These are phyloP conservation scores for Cercophora sp. DNA, from an alignment of 495 filamentous ascomycete genomes.

Conservation along the genomic window DNA sequence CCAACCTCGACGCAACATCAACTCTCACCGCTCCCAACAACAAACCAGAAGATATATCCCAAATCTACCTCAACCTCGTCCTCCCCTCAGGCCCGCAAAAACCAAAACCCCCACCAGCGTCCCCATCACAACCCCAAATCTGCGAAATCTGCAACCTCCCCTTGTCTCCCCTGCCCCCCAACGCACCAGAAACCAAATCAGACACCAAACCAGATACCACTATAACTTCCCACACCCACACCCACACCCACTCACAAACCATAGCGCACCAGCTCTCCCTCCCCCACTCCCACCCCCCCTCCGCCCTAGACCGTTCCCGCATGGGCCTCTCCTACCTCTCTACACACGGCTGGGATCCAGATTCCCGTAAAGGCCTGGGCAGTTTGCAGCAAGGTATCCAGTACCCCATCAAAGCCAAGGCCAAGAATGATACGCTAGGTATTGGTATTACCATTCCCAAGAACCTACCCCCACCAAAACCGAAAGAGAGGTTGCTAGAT, in stretches of 20 bases:
- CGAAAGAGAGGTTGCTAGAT: conserved; percentile 59
- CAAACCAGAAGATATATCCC: conserved; percentile 45
- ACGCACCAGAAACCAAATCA: background rate
- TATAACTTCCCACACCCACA: no score
- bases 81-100: conserved; percentile 37
- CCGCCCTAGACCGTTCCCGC: conserved; percentile 71
- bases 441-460: conserved; percentile 54
- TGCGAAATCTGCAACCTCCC: conserved; percentile 11
- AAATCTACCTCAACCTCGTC: conserved; percentile 71
- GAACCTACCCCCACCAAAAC: conserved; percentile 32
- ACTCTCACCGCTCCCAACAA: conserved; percentile 17
- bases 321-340: conserved; percentile 72
- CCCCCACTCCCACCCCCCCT: conserved; percentile 78
- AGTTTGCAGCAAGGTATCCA: conserved; percentile 65
- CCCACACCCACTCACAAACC: conserved; percentile 65
- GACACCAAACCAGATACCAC: background rate
- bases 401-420: conserved; percentile 67
- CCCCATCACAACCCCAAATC: background rate
- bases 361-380: conserved; percentile 70
- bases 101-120: conserved; percentile 2
- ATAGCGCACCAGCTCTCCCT: conserved; percentile 82
- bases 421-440: conserved; percentile 71
- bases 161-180: background rate
- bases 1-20: conserved; percentile 44
- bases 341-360: conserved; percentile 83